Conservation (phyloP, 352 stramenopile genomes). For the Phytophthora sp. region DNA sequence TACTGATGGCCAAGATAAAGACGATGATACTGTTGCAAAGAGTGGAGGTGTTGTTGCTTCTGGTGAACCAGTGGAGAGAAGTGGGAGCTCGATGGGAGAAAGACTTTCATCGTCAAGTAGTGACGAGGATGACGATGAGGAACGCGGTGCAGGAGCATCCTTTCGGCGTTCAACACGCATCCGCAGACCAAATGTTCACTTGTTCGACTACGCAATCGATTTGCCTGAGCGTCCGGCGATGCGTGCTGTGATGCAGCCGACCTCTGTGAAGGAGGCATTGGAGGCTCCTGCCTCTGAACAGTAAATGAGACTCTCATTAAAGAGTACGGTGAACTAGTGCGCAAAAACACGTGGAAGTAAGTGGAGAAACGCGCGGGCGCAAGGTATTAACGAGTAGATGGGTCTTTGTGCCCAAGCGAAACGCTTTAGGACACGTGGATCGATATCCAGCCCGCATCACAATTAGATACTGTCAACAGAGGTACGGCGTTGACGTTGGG, state of each 20-base stretch:
- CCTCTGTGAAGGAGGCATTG: background rate
- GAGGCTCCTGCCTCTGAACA: background rate
- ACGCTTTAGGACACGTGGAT: background rate
- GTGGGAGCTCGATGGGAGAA: background rate
- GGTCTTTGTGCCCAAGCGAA: constrained; percentile 3
- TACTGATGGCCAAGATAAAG: background rate
- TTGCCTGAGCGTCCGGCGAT: background rate
- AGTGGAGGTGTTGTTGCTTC: background rate
- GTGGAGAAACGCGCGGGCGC: background rate
- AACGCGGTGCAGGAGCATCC: background rate
- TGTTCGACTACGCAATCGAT: background rate
- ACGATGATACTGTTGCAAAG: background rate
- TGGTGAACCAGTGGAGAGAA: background rate
- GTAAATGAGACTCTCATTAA: background rate
- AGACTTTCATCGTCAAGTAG: background rate
- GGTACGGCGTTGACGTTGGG: constrained; percentile 5
- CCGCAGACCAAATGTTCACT: background rate
- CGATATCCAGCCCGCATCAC: constrained; percentile 4
- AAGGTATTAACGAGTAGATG: constrained; percentile 9
- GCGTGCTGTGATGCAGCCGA: background rate
- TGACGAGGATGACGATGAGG: background rate
- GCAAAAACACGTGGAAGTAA: constrained; percentile 3
- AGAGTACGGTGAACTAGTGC: background rate
- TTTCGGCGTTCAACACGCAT: background rate
- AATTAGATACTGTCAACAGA: constrained; percentile 10